Base-by-base conservation (phyloP, 208 protist species). In the Sergeia podlipaevii region DNA sequence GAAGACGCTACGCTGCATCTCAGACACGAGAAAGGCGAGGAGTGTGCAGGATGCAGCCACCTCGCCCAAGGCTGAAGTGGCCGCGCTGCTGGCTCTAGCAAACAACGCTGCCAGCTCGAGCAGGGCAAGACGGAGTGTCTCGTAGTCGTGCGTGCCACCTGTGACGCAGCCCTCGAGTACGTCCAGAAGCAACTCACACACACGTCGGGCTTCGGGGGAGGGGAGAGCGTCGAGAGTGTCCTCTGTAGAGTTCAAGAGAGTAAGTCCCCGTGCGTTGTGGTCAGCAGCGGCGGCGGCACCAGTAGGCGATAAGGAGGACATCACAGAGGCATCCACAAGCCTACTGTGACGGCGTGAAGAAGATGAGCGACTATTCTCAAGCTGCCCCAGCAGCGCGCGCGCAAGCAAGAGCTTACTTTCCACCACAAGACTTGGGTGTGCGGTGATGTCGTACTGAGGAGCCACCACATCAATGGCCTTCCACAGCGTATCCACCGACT, bases 1-100 rank as follows among this genome's bases (percentile, higher is more conserved):
- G 48, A 87, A 85, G 15, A 86, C 79, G 38, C 81, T 66, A 13
- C 65, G 65, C 38, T 60, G 53, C 85, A 93, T 93, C 41, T 85
- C 75, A 3, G 63, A 49, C 17, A 89, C 66, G 29, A 93, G 57
- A 17, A 65, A 66, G 6, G 85, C 80, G 8, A 89, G 49, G 7
- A 89, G 47, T 6, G 63, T 45, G 34, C 74, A 80, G 11, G 71
- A 76, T 0, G 75, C 66, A 2, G 74, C 77, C 32, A 80, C 47
- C 36, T 24, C 15, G 18, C 11, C n/a, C 23, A 11, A 15, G 13
- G 41, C 27, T 53, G 44, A 36, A 61, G 63, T n/a, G 41, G 32
- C 26, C 36, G 20, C 7, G 60, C 56, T 28, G 60, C 50, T 17
- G 38, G 8, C 4, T 4, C 11, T 44, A 17, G 68, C 54, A 13